phyloP scores from a whole-genome alignment of 768 basidiomycete genomes.

The Clitopilus hobsonii region DNA sequence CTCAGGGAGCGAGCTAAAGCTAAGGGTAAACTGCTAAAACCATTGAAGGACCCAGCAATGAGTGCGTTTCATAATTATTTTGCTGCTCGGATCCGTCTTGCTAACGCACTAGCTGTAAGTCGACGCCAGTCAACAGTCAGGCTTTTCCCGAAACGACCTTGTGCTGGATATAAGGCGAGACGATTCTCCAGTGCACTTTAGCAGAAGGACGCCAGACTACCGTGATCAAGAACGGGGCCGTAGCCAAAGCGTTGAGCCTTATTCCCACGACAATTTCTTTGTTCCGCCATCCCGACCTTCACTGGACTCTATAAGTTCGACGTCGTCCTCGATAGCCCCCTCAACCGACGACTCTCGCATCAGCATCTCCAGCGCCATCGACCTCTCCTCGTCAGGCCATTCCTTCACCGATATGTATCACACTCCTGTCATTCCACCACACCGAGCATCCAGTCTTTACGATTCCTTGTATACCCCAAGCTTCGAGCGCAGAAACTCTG shows the following conservation, averaged over 20 bases:
- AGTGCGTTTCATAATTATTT: constrained; percentile 4
- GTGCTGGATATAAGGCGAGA: constrained; percentile 19
- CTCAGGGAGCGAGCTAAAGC: constrained; percentile 12
- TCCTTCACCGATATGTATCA: constrained; percentile 23
- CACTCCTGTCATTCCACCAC: constrained; percentile 18
- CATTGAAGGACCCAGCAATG: constrained; percentile 6
- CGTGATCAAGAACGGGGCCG: constrained; percentile 8
- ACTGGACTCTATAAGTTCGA: constrained; percentile 20
- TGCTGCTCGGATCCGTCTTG: not conserved
- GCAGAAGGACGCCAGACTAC: constrained; percentile 15
- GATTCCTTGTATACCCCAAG: not conserved
- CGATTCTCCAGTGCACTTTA: not conserved
- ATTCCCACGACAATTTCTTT: not conserved
- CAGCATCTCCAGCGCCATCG: constrained; percentile 38
- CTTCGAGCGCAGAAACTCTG: not conserved
- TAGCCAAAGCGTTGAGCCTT: not conserved
- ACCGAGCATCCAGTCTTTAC: constrained; percentile 8
- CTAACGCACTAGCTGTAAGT: constrained; percentile 2
- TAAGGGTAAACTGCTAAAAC: constrained; percentile 13
- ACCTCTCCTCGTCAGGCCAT: constrained; percentile 26
- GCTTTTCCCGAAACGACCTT: constrained; percentile 8
- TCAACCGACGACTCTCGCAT: constrained; percentile 34
- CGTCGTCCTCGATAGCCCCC: constrained; percentile 21
- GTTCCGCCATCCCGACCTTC: constrained; percentile 15
- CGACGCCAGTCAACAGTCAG: constrained; percentile 9